phyloP scores from a whole-genome alignment of 768 basidiomycete genomes.

The Leccinum imitatum region DNA sequence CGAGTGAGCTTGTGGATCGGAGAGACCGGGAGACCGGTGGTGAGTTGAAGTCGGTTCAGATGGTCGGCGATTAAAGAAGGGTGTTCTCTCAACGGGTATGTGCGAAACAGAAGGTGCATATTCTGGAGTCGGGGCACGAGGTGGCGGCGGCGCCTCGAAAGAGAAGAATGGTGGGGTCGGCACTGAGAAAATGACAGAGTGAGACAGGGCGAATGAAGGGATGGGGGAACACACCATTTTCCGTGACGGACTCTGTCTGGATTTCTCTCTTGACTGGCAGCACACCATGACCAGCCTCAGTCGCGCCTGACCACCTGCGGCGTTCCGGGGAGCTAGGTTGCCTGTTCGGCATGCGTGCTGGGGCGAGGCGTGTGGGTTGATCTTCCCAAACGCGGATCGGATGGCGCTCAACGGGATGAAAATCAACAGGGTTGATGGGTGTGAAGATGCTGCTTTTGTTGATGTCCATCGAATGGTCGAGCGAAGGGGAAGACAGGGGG shows the following conservation, averaged over 20 bases:
- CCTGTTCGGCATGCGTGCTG: conserved; percentile 1
- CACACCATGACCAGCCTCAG: neutral
- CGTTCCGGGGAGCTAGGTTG: neutral
- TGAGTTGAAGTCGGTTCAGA: neutral
- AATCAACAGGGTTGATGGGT: neutral
- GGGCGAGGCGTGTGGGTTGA: conserved; percentile 16
- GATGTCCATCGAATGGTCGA: neutral
- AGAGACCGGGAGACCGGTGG: neutral
- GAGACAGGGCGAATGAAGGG: conserved; percentile 8
- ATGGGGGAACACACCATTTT: conserved; percentile 10
- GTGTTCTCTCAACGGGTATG: neutral
- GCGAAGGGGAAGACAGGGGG: neutral
- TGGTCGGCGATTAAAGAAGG: neutral
- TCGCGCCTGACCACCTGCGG: neutral
- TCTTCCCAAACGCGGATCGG: conserved; percentile 32
- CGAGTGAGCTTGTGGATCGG: conserved; percentile 2
- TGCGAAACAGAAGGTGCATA: neutral
- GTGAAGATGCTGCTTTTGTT: neutral
- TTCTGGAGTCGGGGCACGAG: neutral
- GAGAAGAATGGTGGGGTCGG: neutral
- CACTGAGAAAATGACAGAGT: conserved; percentile 4
- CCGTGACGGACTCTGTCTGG: neutral
- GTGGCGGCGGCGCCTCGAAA: neutral
- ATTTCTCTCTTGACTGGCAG: neutral
- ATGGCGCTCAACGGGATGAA: conserved; percentile 13